Conservation (phyloP, 2,329 filamentous ascomycete genomes). For the Claviceps paspali region DNA sequence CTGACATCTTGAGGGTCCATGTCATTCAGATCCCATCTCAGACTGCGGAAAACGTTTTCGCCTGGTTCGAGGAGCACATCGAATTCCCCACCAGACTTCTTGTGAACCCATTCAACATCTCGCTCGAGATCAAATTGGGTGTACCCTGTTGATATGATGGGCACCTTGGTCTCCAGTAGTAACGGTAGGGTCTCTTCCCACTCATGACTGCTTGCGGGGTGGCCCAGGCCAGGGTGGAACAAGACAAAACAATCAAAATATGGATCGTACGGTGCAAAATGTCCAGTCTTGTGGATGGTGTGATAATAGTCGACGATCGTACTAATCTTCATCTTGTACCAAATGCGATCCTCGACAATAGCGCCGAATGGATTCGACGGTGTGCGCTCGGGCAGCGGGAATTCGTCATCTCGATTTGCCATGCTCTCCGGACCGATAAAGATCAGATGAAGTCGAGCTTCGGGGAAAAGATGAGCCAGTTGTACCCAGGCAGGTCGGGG, state of each 20-base stretch:
- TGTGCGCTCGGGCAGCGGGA: constrained; percentile 76
- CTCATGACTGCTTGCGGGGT: constrained; percentile 83
- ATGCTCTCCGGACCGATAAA: constrained; percentile 96
- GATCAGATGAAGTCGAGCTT: constrained; percentile 74
- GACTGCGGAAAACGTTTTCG: constrained; percentile 84
- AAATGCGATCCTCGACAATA: constrained; percentile 83
- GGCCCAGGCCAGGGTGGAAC: constrained; percentile 91
- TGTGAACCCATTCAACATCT: constrained; percentile 78
- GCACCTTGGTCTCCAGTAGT: constrained; percentile 87
- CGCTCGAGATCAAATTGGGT: constrained; percentile 90
- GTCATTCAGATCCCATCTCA: constrained; percentile 95
- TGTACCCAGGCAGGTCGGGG: constrained; percentile 91
- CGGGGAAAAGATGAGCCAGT: constrained; percentile 87
- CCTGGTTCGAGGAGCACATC: constrained; percentile 83
- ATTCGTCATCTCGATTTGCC: constrained; percentile 84
- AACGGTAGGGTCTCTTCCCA: constrained; percentile 85
- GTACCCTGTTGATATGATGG: constrained; percentile 88
- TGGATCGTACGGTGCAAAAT: constrained; percentile 89
- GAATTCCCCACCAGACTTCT: constrained; percentile 77
- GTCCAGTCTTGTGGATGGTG: constrained; percentile 77
- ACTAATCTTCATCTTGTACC: constrained; percentile 83
- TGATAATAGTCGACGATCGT: constrained; percentile 98
- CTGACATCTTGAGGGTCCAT: constrained; percentile 86
- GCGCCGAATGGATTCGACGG: constrained; percentile 80
- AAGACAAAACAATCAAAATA: constrained; percentile 97